A percentile compares a stretch with the other conserved stretches of the same genome.
Evolutionary conservation across 352 stramenopile genomes (phyloP).

Genomic region (Phytophthora sp.): DNA sequence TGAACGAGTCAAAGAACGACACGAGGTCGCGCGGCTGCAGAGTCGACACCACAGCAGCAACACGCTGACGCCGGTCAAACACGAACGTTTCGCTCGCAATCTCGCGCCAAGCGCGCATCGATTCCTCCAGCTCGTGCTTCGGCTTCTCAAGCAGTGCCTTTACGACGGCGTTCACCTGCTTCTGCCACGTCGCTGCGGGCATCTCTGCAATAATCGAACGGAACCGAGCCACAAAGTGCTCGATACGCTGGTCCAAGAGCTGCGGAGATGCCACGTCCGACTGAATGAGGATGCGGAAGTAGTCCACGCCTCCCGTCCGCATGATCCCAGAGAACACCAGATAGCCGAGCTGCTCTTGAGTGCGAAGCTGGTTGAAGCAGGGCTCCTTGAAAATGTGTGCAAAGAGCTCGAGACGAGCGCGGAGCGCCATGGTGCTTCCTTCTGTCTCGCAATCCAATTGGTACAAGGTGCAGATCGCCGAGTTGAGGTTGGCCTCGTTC

Average conservation of each 20-base stretch:
- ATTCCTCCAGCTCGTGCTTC: constrained; percentile 75
- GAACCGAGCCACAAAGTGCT: constrained; percentile 67
- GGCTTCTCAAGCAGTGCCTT: constrained; percentile 68
- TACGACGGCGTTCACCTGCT: constrained; percentile 69
- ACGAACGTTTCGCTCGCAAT: constrained; percentile 71
- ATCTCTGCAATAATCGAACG: constrained; percentile 46
- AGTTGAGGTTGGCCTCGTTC: constrained; percentile 81
- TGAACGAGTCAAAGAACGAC: constrained; percentile 68
- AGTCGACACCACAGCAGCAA: constrained; percentile 55
- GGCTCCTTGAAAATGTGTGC: constrained; percentile 90
- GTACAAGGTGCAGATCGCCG: constrained; percentile 73
- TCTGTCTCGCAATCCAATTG: constrained; percentile 66
- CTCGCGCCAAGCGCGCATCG: constrained; percentile 65
- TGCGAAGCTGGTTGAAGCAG: constrained; percentile 94
- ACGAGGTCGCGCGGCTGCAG: constrained; percentile 58
- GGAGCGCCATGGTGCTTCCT: constrained; percentile 43
- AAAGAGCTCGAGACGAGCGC: constrained; percentile 76
- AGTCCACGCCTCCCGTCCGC: constrained; percentile 55
- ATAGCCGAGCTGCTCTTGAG: constrained; percentile 92
- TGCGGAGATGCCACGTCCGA: constrained; percentile 72
- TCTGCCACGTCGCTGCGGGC: constrained; percentile 37
- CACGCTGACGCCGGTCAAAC: constrained; percentile 63
- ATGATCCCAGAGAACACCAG: constrained; percentile 76
- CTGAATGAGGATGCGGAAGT: constrained; percentile 84
- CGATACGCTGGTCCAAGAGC: constrained; percentile 74